phyloP scores from a whole-genome alignment of 352 stramenopile genomes.

The Blastocystis sp. region DNA sequence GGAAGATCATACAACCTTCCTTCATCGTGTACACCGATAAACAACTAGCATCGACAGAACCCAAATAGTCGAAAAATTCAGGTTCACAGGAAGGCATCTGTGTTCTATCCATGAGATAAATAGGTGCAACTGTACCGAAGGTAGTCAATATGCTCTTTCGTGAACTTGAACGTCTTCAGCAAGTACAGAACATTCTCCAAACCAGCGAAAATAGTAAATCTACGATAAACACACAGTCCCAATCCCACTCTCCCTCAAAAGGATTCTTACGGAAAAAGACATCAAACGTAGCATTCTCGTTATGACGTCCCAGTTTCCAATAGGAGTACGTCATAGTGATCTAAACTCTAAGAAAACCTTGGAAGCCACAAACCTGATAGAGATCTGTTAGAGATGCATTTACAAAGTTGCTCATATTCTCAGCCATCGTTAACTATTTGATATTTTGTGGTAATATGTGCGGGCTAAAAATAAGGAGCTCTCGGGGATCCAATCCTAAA shows the following conservation, averaged over 20 bases:
- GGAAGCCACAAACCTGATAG: conserved; percentile 79
- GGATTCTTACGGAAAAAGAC: conserved; percentile 99
- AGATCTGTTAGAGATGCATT: conserved; percentile 90
- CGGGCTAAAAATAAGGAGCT: too few species aligned
- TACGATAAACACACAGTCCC: not conserved
- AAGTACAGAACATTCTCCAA: conserved; percentile 78
- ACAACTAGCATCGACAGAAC: conserved; percentile 80
- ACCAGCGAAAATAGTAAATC: conserved; percentile 84
- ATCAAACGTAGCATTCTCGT: conserved; percentile 84
- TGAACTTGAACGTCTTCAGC: conserved; percentile 86
- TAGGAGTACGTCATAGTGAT: conserved; percentile 93
- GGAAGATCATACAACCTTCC: conserved; percentile 91
- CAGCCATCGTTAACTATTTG: not conserved
- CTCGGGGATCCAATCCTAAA: too few species aligned
- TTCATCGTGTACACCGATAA: conserved; percentile 84
- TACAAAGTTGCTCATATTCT: conserved; percentile 70
- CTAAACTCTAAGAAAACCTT: not conserved
- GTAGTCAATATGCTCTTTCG: conserved; percentile 84
- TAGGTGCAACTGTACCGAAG: conserved; percentile 68
- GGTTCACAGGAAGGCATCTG: conserved; percentile 75
- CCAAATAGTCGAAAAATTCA: conserved; percentile 88
- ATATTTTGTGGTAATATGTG: not conserved
- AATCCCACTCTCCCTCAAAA: conserved; percentile 82
- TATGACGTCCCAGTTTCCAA: conserved; percentile 87
- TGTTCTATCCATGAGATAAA: not conserved